These are phyloP conservation scores for Metschnikowia gelsemii DNA, from an alignment of 805 yeast genomes.

Conservation along the genomic window DNA sequence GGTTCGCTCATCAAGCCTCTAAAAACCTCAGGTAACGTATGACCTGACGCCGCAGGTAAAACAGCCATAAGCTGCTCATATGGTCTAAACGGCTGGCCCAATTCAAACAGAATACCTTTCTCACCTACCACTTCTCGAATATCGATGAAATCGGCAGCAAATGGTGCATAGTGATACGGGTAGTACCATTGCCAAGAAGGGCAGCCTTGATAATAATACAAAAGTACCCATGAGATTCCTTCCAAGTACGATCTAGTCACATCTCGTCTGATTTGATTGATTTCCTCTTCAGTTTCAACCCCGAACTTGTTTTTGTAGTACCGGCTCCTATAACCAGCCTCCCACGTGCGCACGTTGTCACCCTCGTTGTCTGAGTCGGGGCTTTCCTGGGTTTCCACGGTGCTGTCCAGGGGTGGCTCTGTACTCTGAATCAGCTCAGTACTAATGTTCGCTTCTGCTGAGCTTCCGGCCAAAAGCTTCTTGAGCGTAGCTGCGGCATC, in stretches of 20 bases:
- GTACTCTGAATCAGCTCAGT: no score
- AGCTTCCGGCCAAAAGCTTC: conserved; percentile 34
- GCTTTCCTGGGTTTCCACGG: conserved; percentile 23
- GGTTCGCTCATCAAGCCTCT: conserved; percentile 77
- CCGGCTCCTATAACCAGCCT: conserved; percentile 81
- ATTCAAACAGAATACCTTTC: conserved; percentile 53
- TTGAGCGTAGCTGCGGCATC: conserved; percentile 64
- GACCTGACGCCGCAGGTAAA: conserved; percentile 89
- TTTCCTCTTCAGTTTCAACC: conserved; percentile 51
- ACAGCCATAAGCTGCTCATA: conserved; percentile 95
- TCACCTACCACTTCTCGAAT: conserved; percentile 45
- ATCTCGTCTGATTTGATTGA: conserved; percentile 51
- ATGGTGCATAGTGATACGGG: conserved; percentile 97
- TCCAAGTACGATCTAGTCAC: conserved; percentile 78
- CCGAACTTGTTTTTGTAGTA: conserved; percentile 79
- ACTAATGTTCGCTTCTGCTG: conserved; percentile 14
- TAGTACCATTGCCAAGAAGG: conserved; percentile 99
- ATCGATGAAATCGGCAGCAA: conserved; percentile 80
- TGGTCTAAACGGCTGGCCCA: conserved; percentile 82
- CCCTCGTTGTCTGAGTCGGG: conserved; percentile 36
- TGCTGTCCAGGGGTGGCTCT: conserved; percentile 21
- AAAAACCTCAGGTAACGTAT: conserved; percentile 77
- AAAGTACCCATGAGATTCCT: conserved; percentile 95
- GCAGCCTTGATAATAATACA: conserved; percentile 95
- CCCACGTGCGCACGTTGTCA: conserved; percentile 60